Evolutionary conservation across 2,329 filamentous ascomycete genomes (phyloP).

Genomic region (Helotiales sp.): DNA sequence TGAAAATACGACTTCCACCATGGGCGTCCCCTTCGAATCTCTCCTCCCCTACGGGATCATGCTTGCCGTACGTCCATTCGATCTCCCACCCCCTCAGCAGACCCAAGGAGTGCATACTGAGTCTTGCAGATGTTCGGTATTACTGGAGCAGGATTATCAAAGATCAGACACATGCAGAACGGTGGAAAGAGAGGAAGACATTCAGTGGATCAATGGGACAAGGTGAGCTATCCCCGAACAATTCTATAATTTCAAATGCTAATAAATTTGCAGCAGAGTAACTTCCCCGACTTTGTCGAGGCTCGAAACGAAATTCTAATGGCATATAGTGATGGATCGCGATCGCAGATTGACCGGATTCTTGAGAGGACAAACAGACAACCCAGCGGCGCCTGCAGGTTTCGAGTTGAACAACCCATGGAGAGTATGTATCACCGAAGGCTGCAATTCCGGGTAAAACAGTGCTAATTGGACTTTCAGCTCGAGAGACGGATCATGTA

Average conservation of each 20-base stretch:
- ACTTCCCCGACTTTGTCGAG: background rate
- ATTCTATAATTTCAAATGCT: slow-evolving; percentile 26
- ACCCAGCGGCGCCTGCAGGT: slow-evolving; percentile 44
- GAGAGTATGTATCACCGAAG: slow-evolving; percentile 44
- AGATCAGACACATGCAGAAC: slow-evolving; percentile 47
- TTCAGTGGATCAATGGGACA: slow-evolving; percentile 49
- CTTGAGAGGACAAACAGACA: slow-evolving; percentile 47
- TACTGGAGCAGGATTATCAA: slow-evolving; percentile 46
- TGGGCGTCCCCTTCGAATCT: slow-evolving; percentile 50
- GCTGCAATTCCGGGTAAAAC: background rate
- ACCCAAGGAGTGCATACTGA: slow-evolving; percentile 28
- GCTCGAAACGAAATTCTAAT: slow-evolving; percentile 25
- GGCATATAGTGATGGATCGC: slow-evolving; percentile 48
- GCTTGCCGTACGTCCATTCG: slow-evolving; percentile 42
- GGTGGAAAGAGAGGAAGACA: slow-evolving; percentile 47
- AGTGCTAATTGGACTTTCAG: slow-evolving; percentile 29
- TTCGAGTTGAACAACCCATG: slow-evolving; percentile 50
- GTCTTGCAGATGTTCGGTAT: slow-evolving; percentile 47
- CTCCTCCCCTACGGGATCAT: slow-evolving; percentile 50
- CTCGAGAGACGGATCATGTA: slow-evolving; percentile 42
- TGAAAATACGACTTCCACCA: slow-evolving; percentile 38
- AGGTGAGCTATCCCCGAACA: slow-evolving; percentile 37
- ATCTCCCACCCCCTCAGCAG: background rate
- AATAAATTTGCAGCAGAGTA: slow-evolving; percentile 45
- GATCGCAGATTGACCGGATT: slow-evolving; percentile 48